A percentile compares a stretch with the other conserved stretches of the same genome.
These are phyloP conservation scores for Xanthoceras sorbifolium DNA, from an alignment of 345 rosid species.

Conservation along the genomic window DNA sequence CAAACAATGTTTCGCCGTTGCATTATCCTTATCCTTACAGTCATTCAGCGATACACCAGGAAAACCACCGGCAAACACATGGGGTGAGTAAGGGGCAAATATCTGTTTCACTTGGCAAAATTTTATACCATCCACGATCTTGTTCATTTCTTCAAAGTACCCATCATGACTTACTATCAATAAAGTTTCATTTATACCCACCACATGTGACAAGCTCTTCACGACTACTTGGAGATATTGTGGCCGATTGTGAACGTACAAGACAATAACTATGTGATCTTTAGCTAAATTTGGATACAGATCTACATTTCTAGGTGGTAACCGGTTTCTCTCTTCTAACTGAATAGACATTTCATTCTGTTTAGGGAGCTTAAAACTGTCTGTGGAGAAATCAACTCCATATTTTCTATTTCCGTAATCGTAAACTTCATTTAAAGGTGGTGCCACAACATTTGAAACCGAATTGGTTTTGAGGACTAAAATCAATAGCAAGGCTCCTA, in stretches of 20 bases:
- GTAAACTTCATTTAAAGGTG: slow-evolving; percentile 32
- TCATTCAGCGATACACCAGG: slow-evolving; percentile 70
- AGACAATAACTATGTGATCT: slow-evolving; percentile 70
- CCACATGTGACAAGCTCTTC: slow-evolving; percentile 75
- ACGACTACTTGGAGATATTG: slow-evolving; percentile 81
- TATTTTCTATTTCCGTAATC: too few species aligned
- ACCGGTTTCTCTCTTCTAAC: slow-evolving; percentile 59
- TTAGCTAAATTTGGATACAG: slow-evolving; percentile 65
- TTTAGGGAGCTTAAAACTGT: slow-evolving; percentile 51
- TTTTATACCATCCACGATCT: slow-evolving; percentile 67
- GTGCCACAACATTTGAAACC: slow-evolving; percentile 23
- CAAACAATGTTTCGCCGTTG: slow-evolving; percentile 48
- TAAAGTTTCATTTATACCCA: slow-evolving; percentile 83
- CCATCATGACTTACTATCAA: slow-evolving; percentile 96
- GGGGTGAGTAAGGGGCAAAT: slow-evolving; percentile 83
- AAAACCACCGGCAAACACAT: slow-evolving; percentile 57
- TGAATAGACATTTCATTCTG: slow-evolving; percentile 54
- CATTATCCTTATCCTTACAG: slow-evolving; percentile 72
- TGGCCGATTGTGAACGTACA: slow-evolving; percentile 91
- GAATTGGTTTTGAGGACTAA: slow-evolving; percentile 50
- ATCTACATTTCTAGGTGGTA: slow-evolving; percentile 73
- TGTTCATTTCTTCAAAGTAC: slow-evolving; percentile 83
- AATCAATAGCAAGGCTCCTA: slow-evolving; percentile 52
- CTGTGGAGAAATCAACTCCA: slow-evolving; percentile 16
- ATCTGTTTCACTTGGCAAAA: slow-evolving; percentile 96